A percentile compares a stretch with the other conserved stretches of the same genome.
phyloP scores from a whole-genome alignment of 2,329 filamentous ascomycete genomes.

The Parastagonospora avenae region DNA sequence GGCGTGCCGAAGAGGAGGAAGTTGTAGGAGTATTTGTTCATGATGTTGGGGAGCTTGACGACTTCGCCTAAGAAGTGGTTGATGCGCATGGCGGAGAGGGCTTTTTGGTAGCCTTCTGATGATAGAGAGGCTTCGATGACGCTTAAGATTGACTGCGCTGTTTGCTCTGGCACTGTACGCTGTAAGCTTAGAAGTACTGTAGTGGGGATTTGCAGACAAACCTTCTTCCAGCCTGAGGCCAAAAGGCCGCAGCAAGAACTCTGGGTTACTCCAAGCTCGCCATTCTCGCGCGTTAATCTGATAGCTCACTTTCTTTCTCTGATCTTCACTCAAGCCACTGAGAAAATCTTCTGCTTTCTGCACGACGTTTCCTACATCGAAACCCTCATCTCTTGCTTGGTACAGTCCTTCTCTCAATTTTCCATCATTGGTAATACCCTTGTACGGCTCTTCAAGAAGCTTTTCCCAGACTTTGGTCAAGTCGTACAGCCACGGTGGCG shows the following conservation, averaged over 20 bases:
- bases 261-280: constrained; percentile 74
- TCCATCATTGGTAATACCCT: constrained; percentile 73
- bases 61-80: constrained; percentile 77
- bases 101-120: constrained; percentile 73
- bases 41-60: constrained; percentile 63
- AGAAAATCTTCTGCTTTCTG: constrained; percentile 56
- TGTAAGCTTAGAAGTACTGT: constrained; percentile 7
- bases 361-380: constrained; percentile 65
- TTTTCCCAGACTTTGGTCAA: constrained; percentile 46
- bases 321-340: constrained; percentile 53
- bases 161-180: constrained; percentile 32
- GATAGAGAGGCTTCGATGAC: constrained; percentile 67
- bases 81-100: constrained; percentile 71
- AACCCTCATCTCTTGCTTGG: constrained; percentile 65
- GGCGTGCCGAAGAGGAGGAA: constrained; percentile 72
- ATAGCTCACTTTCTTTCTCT: constrained; percentile 58
- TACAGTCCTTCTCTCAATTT: constrained; percentile 61
- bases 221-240: constrained; percentile 72
- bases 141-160: constrained; percentile 54
- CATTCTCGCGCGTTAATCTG: constrained; percentile 74
- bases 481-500: constrained; percentile 66
- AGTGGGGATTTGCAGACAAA: constrained; percentile 5
- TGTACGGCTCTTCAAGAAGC: constrained; percentile 66
- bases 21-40: constrained; percentile 80
- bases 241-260: constrained; percentile 71